Evolutionary conservation across 2,329 filamentous ascomycete genomes (phyloP).

Genomic region (Dryadomyces sulphureus): DNA sequence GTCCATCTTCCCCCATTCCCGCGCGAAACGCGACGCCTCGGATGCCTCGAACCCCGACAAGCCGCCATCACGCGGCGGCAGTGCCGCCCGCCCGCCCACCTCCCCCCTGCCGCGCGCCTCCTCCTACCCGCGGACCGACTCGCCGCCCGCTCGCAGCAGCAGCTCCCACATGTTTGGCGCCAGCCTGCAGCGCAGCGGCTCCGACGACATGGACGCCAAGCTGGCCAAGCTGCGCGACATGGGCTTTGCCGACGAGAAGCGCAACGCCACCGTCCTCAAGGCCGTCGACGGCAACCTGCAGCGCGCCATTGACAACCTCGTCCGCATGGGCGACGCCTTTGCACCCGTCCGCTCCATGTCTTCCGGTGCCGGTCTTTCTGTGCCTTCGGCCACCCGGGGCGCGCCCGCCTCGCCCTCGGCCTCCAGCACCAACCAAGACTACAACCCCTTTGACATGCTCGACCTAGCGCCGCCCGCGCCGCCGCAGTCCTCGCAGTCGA

Average conservation of each 20-base stretch:
- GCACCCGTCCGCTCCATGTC: constrained; percentile 19
- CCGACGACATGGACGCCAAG: constrained; percentile 53
- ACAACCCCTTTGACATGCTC: constrained; percentile 55
- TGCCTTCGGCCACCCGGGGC: constrained; percentile 11
- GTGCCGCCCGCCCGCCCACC: constrained; percentile 19
- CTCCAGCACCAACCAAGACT: constrained; percentile 4
- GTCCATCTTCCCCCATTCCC: constrained; percentile 51
- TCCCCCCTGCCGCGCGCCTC: constrained; percentile 13
- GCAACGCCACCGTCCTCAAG: constrained; percentile 66
- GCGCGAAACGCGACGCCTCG: constrained; percentile 37
- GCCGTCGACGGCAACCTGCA: constrained; percentile 76
- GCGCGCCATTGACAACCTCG: constrained; percentile 68
- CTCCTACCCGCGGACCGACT: constrained; percentile 14
- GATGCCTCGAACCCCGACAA: constrained; percentile 10
- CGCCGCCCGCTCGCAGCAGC: constrained; percentile 36
- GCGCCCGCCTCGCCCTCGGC: constrained; percentile 26
- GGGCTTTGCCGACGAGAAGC: constrained; percentile 75
- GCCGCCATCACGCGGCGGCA: constrained; percentile 5
- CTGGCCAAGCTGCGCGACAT: constrained; percentile 68
- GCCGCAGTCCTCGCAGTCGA: constrained; percentile 51
- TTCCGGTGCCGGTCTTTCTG: constrained; percentile 14
- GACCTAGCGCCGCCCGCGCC: constrained; percentile 40
- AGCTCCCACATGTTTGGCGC: constrained; percentile 56
- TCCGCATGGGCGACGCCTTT: constrained; percentile 56
- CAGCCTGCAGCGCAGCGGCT: constrained; percentile 37